Conservation (phyloP, 179 eudicot species). For the Amaranthus tricolor region DNA sequence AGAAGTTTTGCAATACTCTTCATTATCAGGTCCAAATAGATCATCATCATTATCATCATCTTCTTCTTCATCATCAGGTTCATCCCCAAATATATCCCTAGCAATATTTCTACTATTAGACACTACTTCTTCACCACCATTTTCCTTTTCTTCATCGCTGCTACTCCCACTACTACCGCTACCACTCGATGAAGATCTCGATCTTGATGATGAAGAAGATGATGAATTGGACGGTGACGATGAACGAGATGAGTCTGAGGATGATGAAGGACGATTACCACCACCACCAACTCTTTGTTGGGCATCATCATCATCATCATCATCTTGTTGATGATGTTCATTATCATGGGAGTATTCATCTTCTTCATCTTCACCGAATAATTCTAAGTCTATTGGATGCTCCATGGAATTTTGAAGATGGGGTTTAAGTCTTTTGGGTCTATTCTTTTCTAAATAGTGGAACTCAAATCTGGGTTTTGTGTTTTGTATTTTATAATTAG, state of each 20-base stretch:
- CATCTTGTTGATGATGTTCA: slow-evolving; percentile 6
- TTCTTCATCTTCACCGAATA: slow-evolving; percentile 49
- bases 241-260: slow-evolving; percentile 55
- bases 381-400: slow-evolving; percentile 45
- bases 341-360: slow-evolving; percentile 16
- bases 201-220: slow-evolving; percentile 56
- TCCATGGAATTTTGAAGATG: slow-evolving; percentile 34
- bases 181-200: slow-evolving; percentile 45
- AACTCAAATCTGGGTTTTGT: not conserved
- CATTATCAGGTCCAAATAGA: slow-evolving; percentile 93
- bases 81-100: slow-evolving; percentile 41
- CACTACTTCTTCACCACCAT: slow-evolving; percentile 47
- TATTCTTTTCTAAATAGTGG: no score
- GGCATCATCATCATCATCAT: slow-evolving; percentile 12
- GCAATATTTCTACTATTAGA: slow-evolving; percentile 40
- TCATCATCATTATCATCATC: slow-evolving; percentile 32
- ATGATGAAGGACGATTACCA: slow-evolving; percentile 42
- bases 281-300: not conserved
- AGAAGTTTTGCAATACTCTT: slow-evolving; percentile 66
- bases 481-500: not conserved
- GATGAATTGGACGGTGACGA: slow-evolving; percentile 48
- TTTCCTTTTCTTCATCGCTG: slow-evolving; percentile 36
- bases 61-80: slow-evolving; percentile 29
- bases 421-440: not conserved
- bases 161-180: slow-evolving; percentile 36